These are phyloP conservation scores for Cornus kousa DNA, from an alignment of 148 eudicot genomes.

Conservation along the genomic window DNA sequence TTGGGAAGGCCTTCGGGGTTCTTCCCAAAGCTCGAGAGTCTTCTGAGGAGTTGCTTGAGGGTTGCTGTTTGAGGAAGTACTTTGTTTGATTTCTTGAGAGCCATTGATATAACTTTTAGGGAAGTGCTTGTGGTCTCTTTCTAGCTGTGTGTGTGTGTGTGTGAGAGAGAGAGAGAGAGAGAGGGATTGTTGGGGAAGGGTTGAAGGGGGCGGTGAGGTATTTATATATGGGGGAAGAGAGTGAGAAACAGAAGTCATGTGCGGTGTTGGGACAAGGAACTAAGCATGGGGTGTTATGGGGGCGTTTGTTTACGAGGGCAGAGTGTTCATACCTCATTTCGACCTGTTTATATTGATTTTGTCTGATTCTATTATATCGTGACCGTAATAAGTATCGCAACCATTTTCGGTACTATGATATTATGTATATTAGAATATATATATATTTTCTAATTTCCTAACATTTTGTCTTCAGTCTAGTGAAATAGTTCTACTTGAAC, in stretches of 20 bases:
- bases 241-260: conserved; percentile 10
- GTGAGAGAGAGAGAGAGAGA: not conserved
- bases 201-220: not conserved
- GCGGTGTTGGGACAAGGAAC: not conserved
- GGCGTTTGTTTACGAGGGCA: not conserved
- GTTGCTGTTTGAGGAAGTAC: conserved; percentile 34
- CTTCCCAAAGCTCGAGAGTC: conserved; percentile 58
- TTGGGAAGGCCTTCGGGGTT: conserved; percentile 18
- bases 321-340: not conserved
- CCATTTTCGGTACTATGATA: too few species aligned
- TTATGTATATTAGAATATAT: too few species aligned
- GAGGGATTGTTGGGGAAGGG: conserved; percentile 4
- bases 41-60: conserved; percentile 51
- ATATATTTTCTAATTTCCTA: not conserved
- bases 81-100: conserved; percentile 22
- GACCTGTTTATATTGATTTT: too few species aligned
- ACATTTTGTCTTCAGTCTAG: not conserved
- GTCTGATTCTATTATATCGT: too few species aligned
- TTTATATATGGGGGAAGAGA: not conserved
- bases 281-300: not conserved
- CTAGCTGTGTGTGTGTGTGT: not conserved
- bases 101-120: conserved; percentile 16
- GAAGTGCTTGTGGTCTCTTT: not conserved
- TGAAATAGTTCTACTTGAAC: too few species aligned
- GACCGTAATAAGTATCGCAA: too few species aligned